phyloP scores from a whole-genome alignment of 129 eudicot species.

The Sambucus nigra region DNA sequence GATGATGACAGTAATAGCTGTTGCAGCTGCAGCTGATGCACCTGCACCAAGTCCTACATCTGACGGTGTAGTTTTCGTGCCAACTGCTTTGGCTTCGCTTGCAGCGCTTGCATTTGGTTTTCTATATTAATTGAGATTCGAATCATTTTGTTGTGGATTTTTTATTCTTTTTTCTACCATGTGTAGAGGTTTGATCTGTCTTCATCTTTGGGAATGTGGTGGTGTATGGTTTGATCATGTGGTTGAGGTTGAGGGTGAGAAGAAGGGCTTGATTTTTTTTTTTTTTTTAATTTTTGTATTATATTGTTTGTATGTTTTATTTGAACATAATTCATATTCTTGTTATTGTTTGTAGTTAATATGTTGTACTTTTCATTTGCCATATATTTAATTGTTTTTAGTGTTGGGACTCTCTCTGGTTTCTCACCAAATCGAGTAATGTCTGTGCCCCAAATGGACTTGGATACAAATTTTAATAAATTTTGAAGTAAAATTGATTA shows the following conservation, averaged over 20 bases:
- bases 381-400: no score
- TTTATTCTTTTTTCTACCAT: neutral
- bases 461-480: no score
- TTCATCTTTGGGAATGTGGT: neutral
- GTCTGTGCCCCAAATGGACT: no score
- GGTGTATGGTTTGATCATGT: neutral
- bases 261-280: neutral
- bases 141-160: neutral
- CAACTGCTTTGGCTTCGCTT: constrained; percentile 24
- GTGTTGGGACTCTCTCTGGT: no score
- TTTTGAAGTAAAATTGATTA: no score
- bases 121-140: constrained; percentile 9
- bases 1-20: constrained; percentile 22
- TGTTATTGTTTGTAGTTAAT: no score
- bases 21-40: constrained; percentile 20
- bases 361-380: no score
- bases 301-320: neutral
- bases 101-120: constrained; percentile 18
- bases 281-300: no score
- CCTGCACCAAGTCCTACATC: constrained; percentile 31
- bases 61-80: constrained; percentile 20
- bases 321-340: no score
- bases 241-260: neutral
- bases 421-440: no score
- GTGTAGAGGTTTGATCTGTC: neutral